A percentile compares a stretch with the other conserved stretches of the same genome.
phyloP scores from a whole-genome alignment of 169 alveolate species.

The Cryptosporidium sp. region DNA sequence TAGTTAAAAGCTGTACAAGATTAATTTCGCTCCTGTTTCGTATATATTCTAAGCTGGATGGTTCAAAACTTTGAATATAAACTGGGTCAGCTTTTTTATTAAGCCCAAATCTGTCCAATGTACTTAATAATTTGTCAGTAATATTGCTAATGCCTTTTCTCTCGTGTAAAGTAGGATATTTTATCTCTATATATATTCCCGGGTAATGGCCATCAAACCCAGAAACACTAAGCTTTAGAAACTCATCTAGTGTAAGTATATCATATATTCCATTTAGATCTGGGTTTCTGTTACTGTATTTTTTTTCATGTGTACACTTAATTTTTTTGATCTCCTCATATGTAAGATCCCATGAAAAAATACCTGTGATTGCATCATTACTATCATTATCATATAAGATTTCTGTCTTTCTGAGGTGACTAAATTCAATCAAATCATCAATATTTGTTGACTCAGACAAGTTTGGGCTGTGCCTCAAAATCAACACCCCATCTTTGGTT shows the following conservation, averaged over 20 bases:
- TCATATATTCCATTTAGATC: constrained; percentile 71
- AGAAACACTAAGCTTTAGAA: constrained; percentile 68
- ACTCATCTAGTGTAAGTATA: constrained; percentile 80
- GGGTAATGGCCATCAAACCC: constrained; percentile 25
- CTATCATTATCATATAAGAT: constrained; percentile 31
- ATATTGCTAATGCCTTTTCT: constrained; percentile 28
- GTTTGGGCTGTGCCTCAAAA: constrained; percentile 82
- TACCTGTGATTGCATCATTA: constrained; percentile 74
- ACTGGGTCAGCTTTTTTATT: constrained; percentile 7
- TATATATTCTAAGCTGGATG: constrained; percentile 46
- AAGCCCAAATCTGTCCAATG: constrained; percentile 45
- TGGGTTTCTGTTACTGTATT: constrained; percentile 76
- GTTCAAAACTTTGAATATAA: constrained; percentile 67
- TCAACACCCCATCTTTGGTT: constrained; percentile 79
- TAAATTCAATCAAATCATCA: constrained; percentile 73
- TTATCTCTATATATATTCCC: constrained; percentile 58
- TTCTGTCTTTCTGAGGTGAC: constrained; percentile 47
- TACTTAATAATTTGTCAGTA: constrained; percentile 31
- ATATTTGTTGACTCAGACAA: constrained; percentile 82
- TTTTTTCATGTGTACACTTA: constrained; percentile 76
- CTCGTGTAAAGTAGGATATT: constrained; percentile 38
- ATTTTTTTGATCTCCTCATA: constrained; percentile 77
- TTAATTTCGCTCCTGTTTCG: constrained; percentile 34
- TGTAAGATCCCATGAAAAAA: constrained; percentile 80
- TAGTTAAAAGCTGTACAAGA: constrained; percentile 51